Evolutionary conservation across 768 basidiomycete species (phyloP), one percentile per base, ranked within the genome.

Genomic region (Sporobolomyces pararoseus): DNA sequence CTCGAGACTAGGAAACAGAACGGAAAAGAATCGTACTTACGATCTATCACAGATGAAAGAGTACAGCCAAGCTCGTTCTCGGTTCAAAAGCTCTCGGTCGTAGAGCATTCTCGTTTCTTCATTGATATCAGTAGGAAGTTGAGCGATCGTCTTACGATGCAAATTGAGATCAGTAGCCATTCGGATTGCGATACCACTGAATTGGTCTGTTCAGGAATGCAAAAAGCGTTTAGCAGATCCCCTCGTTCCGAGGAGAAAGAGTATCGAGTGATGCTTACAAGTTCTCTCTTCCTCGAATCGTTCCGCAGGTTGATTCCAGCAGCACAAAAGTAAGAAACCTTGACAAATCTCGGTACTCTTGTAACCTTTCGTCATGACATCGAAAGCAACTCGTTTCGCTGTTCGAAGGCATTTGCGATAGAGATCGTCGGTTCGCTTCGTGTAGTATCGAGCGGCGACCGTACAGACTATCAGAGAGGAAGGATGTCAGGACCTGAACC

Each of bases 101-200:
- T 79, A 76, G 90, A 91, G 62, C 89, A 86, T 29, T 87, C 85
- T 62, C 84, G 85, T 39, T 87, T 75, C 89, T 77, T 94, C 92
- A n/a, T 87, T 82, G 1, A 88, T 87, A 69, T 91, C 88, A 29
- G 83, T 70, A 35, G 82, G 72, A 83, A 85, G 27, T 81, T 80
- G 83, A 42, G 81, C 78, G 25, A 81, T 82, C 12, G 89, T 88
- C 78, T 95, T 94, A 63, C 94, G 87, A 78, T 98, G 94, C 64
- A 99, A 80, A 78, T 97, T 98, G 39, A 99, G 82, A 80, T 99
- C 96, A 19, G 90, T 95, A 14, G 89, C 96, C 89, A 96, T 93
- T 63, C 94, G 91, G 71, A 68, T 75, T 3, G 75, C 76, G 63
- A 77, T 60, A 16, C 76, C 76, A 21, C 60, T 66, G 62, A 74